Evolutionary conservation across 179 eudicot species (phyloP).

Genomic region (Amaranthus tricolor): DNA sequence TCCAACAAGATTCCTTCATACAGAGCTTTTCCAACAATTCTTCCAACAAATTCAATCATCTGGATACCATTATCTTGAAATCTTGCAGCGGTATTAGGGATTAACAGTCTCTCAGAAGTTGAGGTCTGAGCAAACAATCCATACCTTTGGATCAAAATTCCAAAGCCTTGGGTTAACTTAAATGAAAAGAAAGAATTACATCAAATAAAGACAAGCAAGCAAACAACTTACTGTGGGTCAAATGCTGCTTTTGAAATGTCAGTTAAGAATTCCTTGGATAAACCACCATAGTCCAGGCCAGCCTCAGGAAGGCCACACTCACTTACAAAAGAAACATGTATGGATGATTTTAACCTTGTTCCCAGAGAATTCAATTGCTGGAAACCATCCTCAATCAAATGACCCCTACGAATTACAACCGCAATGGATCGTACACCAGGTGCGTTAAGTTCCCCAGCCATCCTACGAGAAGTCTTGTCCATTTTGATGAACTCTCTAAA

Average conservation of each 20-base stretch:
- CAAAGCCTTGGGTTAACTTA: constrained; percentile 16
- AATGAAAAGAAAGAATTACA: constrained; percentile 12
- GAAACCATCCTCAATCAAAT: constrained; percentile 89
- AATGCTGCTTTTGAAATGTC: constrained; percentile 85
- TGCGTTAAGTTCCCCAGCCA: constrained; percentile 84
- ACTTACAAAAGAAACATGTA: constrained; percentile 92
- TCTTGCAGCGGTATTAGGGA: constrained; percentile 80
- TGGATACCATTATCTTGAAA: constrained; percentile 71
- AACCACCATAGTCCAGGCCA: constrained; percentile 95
- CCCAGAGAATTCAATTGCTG: constrained; percentile 80
- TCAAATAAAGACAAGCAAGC: background rate
- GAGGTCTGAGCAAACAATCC: constrained; percentile 92
- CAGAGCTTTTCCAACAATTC: constrained; percentile 94
- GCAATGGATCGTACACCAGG: constrained; percentile 72
- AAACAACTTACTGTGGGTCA: constrained; percentile 67
- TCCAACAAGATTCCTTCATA: constrained; percentile 91
- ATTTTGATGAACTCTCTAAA: constrained; percentile 92
- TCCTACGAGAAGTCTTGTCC: constrained; percentile 80
- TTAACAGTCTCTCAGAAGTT: constrained; percentile 77
- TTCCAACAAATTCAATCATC: constrained; percentile 96
- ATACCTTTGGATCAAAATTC: constrained; percentile 49
- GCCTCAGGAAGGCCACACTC: constrained; percentile 97
- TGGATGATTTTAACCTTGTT: constrained; percentile 67
- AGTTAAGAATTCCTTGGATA: constrained; percentile 90
- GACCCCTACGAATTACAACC: constrained; percentile 86